phyloP scores from a whole-genome alignment of 2,329 filamentous ascomycete genomes.

The Hypomyces perniciosus region DNA sequence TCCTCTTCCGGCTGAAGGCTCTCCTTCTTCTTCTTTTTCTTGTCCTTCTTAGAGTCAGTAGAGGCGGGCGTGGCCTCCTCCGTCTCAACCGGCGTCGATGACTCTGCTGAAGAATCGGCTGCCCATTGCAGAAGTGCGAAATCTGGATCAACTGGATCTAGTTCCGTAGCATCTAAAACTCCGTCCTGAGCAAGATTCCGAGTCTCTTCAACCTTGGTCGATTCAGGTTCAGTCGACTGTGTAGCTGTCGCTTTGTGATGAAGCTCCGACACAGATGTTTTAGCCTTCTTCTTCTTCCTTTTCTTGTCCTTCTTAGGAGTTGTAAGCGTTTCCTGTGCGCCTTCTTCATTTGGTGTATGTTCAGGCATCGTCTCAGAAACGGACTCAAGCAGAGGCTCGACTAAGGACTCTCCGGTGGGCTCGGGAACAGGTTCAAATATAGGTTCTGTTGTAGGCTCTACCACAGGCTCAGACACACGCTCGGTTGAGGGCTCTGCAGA shows the following conservation, averaged over 20 bases:
- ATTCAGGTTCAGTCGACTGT: too few relatives aligned
- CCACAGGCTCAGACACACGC: neutral
- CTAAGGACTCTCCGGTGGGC: neutral
- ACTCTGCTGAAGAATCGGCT: too few relatives aligned
- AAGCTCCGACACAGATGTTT: neutral
- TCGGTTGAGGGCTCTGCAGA: neutral
- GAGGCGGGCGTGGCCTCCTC: neutral
- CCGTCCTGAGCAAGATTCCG: neutral
- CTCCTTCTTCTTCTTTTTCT: constrained; percentile 16
- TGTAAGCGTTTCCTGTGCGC: neutral
- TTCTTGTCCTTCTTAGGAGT: constrained; percentile 8
- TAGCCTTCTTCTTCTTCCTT: constrained; percentile 9
- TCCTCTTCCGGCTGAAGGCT: constrained; percentile 11
- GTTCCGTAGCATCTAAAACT: neutral
- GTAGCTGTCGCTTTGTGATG: neutral
- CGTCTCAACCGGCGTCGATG: too few relatives aligned
- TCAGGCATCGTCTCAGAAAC: neutral
- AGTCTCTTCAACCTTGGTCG: neutral
- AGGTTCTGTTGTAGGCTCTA: neutral
- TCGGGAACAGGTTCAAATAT: neutral
- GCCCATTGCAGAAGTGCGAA: too few relatives aligned
- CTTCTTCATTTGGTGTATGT: constrained; percentile 5
- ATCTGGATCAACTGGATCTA: too few relatives aligned
- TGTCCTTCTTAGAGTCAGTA: constrained; percentile 14
- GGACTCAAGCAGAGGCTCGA: neutral